Percentiles rank a stretch among this genome's conserved stretches.
These are phyloP conservation scores for Hymenoscyphus fructigenus DNA, from an alignment of 2,329 filamentous ascomycete species.

Conservation along the genomic window DNA sequence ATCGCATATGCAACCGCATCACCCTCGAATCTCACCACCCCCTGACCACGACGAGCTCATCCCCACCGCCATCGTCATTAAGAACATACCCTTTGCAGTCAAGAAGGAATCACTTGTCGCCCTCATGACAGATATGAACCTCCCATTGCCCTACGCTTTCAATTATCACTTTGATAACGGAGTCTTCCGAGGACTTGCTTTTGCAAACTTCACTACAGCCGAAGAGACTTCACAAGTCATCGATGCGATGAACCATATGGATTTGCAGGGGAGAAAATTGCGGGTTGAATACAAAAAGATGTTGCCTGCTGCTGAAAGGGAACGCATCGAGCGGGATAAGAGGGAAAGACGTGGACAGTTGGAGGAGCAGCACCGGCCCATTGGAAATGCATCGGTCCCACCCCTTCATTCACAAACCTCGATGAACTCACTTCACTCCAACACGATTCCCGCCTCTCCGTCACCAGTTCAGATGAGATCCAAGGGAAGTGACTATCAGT, in stretches of 20 bases:
- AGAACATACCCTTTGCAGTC: conserved; percentile 98
- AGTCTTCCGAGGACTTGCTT: conserved; percentile 91
- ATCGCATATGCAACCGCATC: conserved; percentile 24
- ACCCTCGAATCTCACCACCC: conserved; percentile 22
- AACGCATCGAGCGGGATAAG: conserved; percentile 96
- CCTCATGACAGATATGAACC: conserved; percentile 90
- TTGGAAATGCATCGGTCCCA: conserved; percentile 39
- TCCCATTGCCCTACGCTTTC: conserved; percentile 95
- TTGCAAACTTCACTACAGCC: conserved; percentile 96
- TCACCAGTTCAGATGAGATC: conserved; percentile 35
- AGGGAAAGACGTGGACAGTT: conserved; percentile 92
- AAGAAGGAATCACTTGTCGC: conserved; percentile 93
- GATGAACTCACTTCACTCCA: conserved; percentile 68
- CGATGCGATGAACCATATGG: conserved; percentile 90
- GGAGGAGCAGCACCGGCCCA: conserved; percentile 90
- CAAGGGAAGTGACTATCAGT: conserved; percentile 23
- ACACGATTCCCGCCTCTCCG: conserved; percentile 51
- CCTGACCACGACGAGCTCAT: conserved; percentile 74
- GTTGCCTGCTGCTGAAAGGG: conserved; percentile 89
- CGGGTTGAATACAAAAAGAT: conserved; percentile 99
- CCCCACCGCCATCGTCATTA: conserved; percentile 97
- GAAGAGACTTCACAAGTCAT: conserved; percentile 94
- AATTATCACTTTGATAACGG: conserved; percentile 99
- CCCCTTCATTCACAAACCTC: conserved; percentile 83
- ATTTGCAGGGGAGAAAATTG: conserved; percentile 90